Percentiles rank a stretch among this genome's conserved stretches.
Evolutionary conservation across 225 moss, liverwort and hornwort species (phyloP).

Genomic region (Lunularia cruciata): DNA sequence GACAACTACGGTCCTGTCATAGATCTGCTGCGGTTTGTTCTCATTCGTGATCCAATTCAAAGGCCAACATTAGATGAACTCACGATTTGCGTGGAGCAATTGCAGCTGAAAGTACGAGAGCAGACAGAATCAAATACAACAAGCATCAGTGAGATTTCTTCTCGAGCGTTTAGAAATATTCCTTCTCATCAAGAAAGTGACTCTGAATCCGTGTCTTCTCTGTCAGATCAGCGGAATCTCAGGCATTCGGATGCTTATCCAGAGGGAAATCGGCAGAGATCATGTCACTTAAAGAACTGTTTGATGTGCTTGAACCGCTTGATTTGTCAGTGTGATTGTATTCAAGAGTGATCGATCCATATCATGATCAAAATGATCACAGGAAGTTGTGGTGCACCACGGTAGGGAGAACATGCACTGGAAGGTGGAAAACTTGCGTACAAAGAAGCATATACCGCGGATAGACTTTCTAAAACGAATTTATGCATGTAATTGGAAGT

Average conservation of each 20-base stretch:
- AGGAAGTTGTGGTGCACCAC: neutral
- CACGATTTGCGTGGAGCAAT: conserved; percentile 44
- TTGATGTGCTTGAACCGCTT: conserved; percentile 3
- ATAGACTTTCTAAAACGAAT: too few relatives aligned
- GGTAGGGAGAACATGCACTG: neutral
- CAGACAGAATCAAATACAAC: conserved; percentile 5
- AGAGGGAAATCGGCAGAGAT: neutral
- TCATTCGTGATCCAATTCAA: conserved; percentile 64
- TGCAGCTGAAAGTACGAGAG: conserved; percentile 42
- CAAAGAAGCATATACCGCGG: neutral
- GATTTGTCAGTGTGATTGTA: conserved; percentile 5
- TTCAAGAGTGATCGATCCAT: neutral
- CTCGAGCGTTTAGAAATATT: neutral
- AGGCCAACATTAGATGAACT: conserved; percentile 75
- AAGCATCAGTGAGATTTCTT: neutral
- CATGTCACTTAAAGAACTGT: neutral
- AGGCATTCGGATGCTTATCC: neutral
- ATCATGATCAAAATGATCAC: neutral
- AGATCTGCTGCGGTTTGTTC: conserved; percentile 64
- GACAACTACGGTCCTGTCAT: conserved; percentile 59
- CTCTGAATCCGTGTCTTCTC: neutral
- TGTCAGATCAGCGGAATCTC: neutral
- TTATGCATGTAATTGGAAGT: too few relatives aligned
- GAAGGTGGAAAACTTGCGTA: neutral
- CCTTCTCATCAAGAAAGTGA: neutral